Percentiles rank a stretch among this genome's conserved stretches.
Conservation (phyloP, 352 stramenopile species). For the Albugo candida region DNA sequence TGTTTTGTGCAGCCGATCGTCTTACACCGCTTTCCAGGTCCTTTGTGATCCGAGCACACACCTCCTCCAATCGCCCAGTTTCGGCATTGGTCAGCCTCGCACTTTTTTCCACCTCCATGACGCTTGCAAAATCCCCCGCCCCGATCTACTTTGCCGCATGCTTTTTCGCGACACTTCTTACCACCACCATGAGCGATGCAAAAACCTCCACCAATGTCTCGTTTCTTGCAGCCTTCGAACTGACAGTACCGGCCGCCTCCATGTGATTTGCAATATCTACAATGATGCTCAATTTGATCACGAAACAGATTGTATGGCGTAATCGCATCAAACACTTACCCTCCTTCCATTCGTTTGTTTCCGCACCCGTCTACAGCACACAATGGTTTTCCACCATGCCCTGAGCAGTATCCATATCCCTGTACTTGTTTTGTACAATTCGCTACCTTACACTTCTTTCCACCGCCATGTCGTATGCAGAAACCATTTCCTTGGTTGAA, state of each 20-base stretch:
- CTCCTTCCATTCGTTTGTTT: constrained; percentile 74
- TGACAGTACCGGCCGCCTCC: constrained; percentile 66
- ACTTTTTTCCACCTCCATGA: constrained; percentile 75
- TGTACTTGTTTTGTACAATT: constrained; percentile 69
- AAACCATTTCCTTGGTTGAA: constrained; percentile 73
- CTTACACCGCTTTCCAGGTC: constrained; percentile 57
- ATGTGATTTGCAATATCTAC: constrained; percentile 67
- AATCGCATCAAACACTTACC: constrained; percentile 6
- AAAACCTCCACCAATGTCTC: constrained; percentile 67
- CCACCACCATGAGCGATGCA: constrained; percentile 76
- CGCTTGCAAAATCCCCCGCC: constrained; percentile 65
- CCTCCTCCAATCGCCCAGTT: constrained; percentile 67
- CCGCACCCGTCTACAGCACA: constrained; percentile 55
- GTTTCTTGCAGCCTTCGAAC: constrained; percentile 45
- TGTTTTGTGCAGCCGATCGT: constrained; percentile 64
- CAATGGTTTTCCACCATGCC: constrained; percentile 58
- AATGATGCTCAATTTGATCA: background rate
- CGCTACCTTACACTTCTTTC: constrained; percentile 66
- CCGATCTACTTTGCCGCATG: constrained; percentile 64
- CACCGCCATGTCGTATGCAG: constrained; percentile 71
- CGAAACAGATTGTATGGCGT: constrained; percentile 2
- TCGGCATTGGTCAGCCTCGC: constrained; percentile 44
- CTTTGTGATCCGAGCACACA: constrained; percentile 59
- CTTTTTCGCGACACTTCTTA: constrained; percentile 52
- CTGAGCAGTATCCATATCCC: constrained; percentile 68